Evolutionary conservation across 805 yeast genomes (phyloP).

Genomic region (Candida boidinii): DNA sequence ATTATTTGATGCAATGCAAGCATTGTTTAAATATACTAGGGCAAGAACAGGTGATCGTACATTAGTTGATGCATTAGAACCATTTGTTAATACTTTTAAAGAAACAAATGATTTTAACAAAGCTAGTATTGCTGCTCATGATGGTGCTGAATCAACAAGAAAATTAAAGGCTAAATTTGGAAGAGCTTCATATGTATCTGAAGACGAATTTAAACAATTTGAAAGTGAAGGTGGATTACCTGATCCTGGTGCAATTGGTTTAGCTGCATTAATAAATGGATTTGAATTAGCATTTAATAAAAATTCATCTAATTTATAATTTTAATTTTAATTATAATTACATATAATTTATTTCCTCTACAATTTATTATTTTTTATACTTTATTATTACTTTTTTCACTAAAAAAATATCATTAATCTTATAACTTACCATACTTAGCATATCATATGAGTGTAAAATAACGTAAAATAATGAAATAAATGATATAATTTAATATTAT

Average conservation of each 20-base stretch:
- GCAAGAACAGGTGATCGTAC: slow-evolving; percentile 90
- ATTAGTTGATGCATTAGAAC: slow-evolving; percentile 79
- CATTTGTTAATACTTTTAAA: slow-evolving; percentile 62
- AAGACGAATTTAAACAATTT: slow-evolving; percentile 42
- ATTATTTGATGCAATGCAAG: slow-evolving; percentile 51
- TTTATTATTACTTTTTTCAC: no score
- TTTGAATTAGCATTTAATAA: slow-evolving; percentile 17
- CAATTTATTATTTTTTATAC: neutral
- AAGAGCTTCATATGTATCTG: slow-evolving; percentile 81
- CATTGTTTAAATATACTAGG: slow-evolving; percentile 76
- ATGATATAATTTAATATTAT: no score
- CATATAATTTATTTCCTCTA: neutral
- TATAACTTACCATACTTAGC: no score
- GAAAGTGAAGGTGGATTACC: slow-evolving; percentile 67
- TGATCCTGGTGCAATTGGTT: slow-evolving; percentile 93
- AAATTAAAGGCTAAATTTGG: slow-evolving; percentile 81
- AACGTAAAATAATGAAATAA: no score
- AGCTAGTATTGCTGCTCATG: slow-evolving; percentile 62
- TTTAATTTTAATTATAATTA: neutral
- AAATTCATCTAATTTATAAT: slow-evolving; percentile 1
- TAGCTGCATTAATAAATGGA: slow-evolving; percentile 33
- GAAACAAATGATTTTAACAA: slow-evolving; percentile 40
- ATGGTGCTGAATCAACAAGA: slow-evolving; percentile 73
- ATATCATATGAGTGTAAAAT: no score
- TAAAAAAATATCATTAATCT: no score